Evolutionary conservation across 139 green algal genomes (phyloP).

Genomic region (Astrephomene gubernaculifera): DNA sequence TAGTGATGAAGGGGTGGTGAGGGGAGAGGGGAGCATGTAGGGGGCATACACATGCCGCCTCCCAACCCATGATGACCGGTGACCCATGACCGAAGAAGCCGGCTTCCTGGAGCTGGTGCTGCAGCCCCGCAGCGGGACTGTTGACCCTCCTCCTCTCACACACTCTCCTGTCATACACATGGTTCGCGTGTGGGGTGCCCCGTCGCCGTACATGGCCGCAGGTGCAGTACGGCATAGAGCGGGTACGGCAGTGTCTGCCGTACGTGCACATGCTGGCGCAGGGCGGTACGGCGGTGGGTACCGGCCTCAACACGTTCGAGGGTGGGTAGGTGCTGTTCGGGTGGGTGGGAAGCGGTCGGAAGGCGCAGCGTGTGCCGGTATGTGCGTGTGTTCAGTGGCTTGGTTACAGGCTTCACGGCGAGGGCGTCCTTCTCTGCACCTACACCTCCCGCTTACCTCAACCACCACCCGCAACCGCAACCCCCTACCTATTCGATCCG

Average conservation of each 20-base stretch:
- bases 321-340: constrained; percentile 22
- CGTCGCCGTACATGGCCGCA: too few species aligned
- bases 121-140: too few species aligned
- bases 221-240: constrained; percentile 84
- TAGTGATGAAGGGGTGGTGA: too few species aligned
- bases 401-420: background rate
- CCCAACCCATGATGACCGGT: too few species aligned
- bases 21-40: too few species aligned
- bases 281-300: constrained; percentile 97
- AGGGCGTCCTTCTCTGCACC: background rate
- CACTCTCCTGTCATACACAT: too few species aligned
- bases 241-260: constrained; percentile 79
- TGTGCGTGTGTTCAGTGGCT: background rate
- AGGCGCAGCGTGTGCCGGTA: background rate
- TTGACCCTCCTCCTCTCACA: too few species aligned
- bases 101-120: too few species aligned
- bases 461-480: background rate
- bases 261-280: constrained; percentile 87
- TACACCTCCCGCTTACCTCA: background rate
- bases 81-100: too few species aligned
- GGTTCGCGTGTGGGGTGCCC: too few species aligned
- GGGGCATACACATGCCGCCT: too few species aligned
- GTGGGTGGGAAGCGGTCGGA: background rate
- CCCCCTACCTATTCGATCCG: background rate
- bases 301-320: constrained; percentile 89